Base-by-base conservation (phyloP, 129 eudicot genomes). In the Ambrosia artemisiifolia region DNA sequence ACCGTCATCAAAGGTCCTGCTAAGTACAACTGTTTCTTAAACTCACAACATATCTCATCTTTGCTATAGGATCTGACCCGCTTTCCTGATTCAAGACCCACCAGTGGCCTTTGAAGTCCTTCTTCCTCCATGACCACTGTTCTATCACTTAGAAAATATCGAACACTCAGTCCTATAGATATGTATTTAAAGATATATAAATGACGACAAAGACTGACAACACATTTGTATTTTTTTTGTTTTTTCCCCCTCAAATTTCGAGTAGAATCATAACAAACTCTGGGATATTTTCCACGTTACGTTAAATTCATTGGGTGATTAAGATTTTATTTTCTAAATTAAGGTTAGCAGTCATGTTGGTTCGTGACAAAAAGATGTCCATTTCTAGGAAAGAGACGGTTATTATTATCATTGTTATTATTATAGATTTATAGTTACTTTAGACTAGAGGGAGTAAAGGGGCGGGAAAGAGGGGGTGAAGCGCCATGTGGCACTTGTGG, bases 1-100 rank as follows among this genome's bases (percentile, higher is more conserved):
- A 89, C 85, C 3, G 77, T 70, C 73, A 88, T 74, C 50, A 92
- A 71, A 8, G 98, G 96, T 8, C 91, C 94, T 56, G 94, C 98
- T 53, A 92, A 67, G 53, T 63, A 72, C 40, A 92, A 7, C 74
- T 85, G 96, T 84, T 69, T 78, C 98, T 86, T 92, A 49, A 85
- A 74, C 77, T 92, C 98, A 46, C 35, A 73, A 1, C 77, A 13
- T 10, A 86, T 74, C 69, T 87, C 98, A 34, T 81, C 75, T 43
- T 66, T 87, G 62, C 62, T 77, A 51, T 49, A 63, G 10, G 70
- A 35, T 3, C 53, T 28, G 7, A 19, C 24, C 40, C 75, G 8
- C 2, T 71, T 64, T 20, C 34, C 40, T 6, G 73, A 48, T 51
- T 80, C 82, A 64, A 46, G 67, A 38, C 71, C 71, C 65, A 76